Evolutionary conservation across 306 rosid species (phyloP), one percentile per base, ranked within the genome.

Genomic region (Quercus robur): DNA sequence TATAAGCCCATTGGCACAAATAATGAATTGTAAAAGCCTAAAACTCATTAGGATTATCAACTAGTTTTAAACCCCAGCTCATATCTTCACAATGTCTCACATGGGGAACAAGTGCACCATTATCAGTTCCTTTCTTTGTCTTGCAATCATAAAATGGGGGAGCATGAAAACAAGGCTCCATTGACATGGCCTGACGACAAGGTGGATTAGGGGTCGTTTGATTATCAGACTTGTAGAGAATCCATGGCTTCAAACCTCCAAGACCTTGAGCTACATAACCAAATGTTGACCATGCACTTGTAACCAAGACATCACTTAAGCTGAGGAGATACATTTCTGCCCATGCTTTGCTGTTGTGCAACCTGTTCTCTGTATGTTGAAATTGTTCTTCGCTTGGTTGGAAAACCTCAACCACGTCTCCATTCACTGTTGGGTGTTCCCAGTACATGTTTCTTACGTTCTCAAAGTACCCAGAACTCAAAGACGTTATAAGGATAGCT

Each of bases 161-260:
- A 4, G 94, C 94, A 44, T 88, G 94, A 87, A 89, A 91, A 76
- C 97, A 91, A 4, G 97, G 97, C 82, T 91, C 97, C 84, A 91
- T 91, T 26, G 93, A 91, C 89, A 88, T 87, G 85, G 90, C 97
- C 21, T 81, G 86, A 2, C 11, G 82, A 71, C 97, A 91, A 62
- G 92, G 85, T 35, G 93, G 93, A 69, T 87, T 73, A 0, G 93
- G 97, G 55, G 87, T 83, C 0, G 92, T 91, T 51, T 46, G 66
- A 25, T 91, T 87, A 81, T 89, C 91, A 0, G 93, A 89, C 75
- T 91, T 91, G 87, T 86, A 77, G 80, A 91, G 90, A 72, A 91
- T 91, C 97, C 93, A 91, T 18, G 97, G 97, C 46, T 81, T 87
- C 69, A 91, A 75, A n/a, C 97, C 97, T 3, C 93, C 91, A 67